phyloP scores from a whole-genome alignment of 2,329 filamentous ascomycete species.

The Trichophyton benhamiae region DNA sequence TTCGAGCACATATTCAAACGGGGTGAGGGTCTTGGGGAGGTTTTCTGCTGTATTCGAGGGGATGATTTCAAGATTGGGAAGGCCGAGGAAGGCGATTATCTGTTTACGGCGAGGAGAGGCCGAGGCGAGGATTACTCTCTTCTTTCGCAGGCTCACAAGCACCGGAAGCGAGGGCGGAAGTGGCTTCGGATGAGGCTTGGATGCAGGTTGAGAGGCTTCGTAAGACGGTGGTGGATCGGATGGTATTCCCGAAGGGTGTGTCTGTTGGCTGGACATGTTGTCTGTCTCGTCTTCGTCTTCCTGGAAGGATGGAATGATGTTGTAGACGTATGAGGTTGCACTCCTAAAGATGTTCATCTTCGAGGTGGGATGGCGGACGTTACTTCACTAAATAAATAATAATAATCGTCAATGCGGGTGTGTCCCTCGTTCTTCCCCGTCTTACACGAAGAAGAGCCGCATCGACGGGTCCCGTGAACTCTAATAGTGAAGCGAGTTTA shows the following conservation, averaged over 20 bases:
- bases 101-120: slow-evolving; percentile 73
- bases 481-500: too few relatives aligned
- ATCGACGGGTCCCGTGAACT: too few relatives aligned
- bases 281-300: background rate
- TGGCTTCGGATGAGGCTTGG: slow-evolving; percentile 20
- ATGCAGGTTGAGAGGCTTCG: slow-evolving; percentile 16
- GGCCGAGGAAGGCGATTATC: slow-evolving; percentile 65
- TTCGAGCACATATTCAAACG: slow-evolving; percentile 80
- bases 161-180: slow-evolving; percentile 65
- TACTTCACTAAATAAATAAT: background rate
- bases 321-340: background rate
- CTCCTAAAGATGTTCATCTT: background rate
- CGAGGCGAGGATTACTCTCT: slow-evolving; percentile 79
- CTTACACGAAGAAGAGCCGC: too few relatives aligned
- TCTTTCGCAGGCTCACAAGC: slow-evolving; percentile 60
- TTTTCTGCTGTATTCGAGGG: slow-evolving; percentile 78
- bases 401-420: too few relatives aligned
- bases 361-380: background rate
- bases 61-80: slow-evolving; percentile 68
- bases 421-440: too few relatives aligned
- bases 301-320: slow-evolving; percentile 1
- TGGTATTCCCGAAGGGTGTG: slow-evolving; percentile 6
- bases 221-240: slow-evolving; percentile 27
- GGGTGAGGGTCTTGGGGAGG: slow-evolving; percentile 64
- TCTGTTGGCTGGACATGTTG: slow-evolving; percentile 9